Conservation (phyloP, 2,329 filamentous ascomycete species). For the Aspergillus fischeri region DNA sequence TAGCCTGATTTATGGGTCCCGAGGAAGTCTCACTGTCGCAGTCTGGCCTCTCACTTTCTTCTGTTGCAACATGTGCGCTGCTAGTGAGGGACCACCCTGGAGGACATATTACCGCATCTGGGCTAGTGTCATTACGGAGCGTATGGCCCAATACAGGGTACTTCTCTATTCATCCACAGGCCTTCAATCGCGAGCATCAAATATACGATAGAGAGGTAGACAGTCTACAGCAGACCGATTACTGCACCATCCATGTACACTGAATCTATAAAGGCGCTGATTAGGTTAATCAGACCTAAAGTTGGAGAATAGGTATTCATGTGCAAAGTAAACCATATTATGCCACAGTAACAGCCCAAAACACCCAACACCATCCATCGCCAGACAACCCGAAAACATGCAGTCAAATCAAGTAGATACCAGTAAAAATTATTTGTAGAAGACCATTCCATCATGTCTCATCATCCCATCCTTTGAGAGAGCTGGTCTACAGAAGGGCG, state of each 20-base stretch:
- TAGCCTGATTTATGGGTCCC: neutral
- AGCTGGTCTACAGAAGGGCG: conserved; percentile 8
- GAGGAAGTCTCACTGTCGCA: no score
- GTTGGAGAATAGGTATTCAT: neutral
- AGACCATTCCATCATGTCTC: conserved; percentile 27
- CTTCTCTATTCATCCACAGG: neutral
- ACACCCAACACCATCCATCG: conserved; percentile 13
- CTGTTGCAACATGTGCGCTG: neutral
- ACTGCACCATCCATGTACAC: no score
- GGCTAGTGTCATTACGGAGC: no score
- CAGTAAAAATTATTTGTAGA: conserved; percentile 18
- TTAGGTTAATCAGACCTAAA: no score
- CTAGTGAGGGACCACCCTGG: neutral
- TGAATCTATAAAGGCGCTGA: neutral
- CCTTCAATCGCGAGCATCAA: neutral
- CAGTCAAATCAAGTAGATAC: neutral
- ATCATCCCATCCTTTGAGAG: conserved; percentile 9
- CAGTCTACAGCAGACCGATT: neutral
- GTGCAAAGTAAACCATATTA: neutral
- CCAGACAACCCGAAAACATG: neutral
- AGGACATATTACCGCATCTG: neutral
- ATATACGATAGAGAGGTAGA: neutral
- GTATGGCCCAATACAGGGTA: neutral
- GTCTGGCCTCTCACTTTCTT: neutral
- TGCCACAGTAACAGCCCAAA: conserved; percentile 1